phyloP scores from a whole-genome alignment of 305 asterid genomes.

The Petunia hybrid region DNA sequence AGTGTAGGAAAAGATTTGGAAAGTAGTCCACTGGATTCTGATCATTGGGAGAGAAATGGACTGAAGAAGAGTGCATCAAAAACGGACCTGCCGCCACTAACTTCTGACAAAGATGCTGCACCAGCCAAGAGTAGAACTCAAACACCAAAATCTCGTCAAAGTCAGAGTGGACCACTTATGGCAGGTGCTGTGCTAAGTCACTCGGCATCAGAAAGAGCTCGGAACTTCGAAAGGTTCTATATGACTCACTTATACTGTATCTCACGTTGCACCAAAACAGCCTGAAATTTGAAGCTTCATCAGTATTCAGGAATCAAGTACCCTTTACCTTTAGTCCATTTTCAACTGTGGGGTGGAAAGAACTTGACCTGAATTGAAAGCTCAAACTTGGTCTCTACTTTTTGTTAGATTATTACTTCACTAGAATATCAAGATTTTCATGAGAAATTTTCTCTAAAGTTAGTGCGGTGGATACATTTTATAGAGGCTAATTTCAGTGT shows the following conservation, averaged over 20 bases:
- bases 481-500: not conserved
- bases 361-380: not conserved
- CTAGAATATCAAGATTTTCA: not conserved
- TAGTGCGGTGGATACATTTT: slow-evolving; percentile 15
- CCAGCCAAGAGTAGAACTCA: slow-evolving; percentile 62
- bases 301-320: slow-evolving; percentile 22
- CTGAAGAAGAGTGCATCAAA: slow-evolving; percentile 56
- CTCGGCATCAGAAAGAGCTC: slow-evolving; percentile 73
- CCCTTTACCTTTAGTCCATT: slow-evolving; percentile 7
- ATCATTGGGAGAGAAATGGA: slow-evolving; percentile 52
- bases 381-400: slow-evolving; percentile 10
- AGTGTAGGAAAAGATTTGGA: slow-evolving; percentile 58
- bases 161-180: slow-evolving; percentile 98
- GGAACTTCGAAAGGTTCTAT: slow-evolving; percentile 76
- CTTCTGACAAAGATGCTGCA: slow-evolving; percentile 68
- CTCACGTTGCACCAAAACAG: slow-evolving; percentile 34
- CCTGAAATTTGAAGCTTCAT: slow-evolving; percentile 25
- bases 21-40: slow-evolving; percentile 55
- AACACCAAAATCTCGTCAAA: slow-evolving; percentile 78
- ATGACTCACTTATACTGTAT: slow-evolving; percentile 34
- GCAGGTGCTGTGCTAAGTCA: slow-evolving; percentile 72
- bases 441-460: slow-evolving; percentile 20
- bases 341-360: slow-evolving; percentile 12
- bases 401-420: not conserved
- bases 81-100: slow-evolving; percentile 58